These are phyloP conservation scores for Fusarium metavorans DNA, from an alignment of 2,329 filamentous ascomycete genomes.

Conservation along the genomic window DNA sequence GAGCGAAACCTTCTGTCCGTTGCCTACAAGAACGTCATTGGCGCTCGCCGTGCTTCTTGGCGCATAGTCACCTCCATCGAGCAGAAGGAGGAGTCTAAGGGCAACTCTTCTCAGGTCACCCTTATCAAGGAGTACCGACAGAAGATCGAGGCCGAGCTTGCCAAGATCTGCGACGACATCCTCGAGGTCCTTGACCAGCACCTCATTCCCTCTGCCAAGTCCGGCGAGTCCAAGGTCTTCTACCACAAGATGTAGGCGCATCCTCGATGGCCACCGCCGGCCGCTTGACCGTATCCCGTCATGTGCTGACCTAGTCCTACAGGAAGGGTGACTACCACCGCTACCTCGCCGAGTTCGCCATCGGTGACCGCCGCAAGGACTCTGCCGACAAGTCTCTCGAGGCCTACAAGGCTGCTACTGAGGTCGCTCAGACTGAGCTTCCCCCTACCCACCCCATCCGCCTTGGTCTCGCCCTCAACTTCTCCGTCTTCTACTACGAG, in stretches of 20 bases:
- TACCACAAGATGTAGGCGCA: conserved; percentile 94
- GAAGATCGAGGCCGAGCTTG: conserved; percentile 98
- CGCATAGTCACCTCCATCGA: conserved; percentile 99
- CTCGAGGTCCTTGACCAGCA: conserved; percentile 93
- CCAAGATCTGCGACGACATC: conserved; percentile 98
- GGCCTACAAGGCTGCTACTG: conserved; percentile 99
- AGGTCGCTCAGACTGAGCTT: conserved; percentile 97
- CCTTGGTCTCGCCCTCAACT: conserved; percentile 97
- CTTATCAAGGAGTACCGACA: conserved; percentile 97
- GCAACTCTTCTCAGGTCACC: conserved; percentile 91
- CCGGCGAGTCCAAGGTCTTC: conserved; percentile 99
- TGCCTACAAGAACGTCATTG: conserved; percentile 99
- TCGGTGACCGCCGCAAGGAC: conserved; percentile 90
- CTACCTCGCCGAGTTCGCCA: conserved; percentile 93
- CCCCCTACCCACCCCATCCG: conserved; percentile 98
- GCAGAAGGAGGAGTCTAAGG: conserved; percentile 99
- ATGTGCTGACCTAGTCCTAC: conserved; percentile 61
- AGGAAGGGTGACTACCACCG: conserved; percentile 99
- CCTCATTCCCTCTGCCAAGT: conserved; percentile 94
- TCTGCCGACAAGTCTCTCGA: conserved; percentile 89
- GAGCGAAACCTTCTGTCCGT: conserved; percentile 99
- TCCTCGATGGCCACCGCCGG: conserved; percentile 70
- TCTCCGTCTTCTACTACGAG: conserved; percentile 99
- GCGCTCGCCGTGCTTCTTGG: conserved; percentile 98
- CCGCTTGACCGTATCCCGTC: conserved; percentile 74